Base-by-base conservation (phyloP, 1,284 basidiomycete species). In the Apiotrichum siamense region DNA sequence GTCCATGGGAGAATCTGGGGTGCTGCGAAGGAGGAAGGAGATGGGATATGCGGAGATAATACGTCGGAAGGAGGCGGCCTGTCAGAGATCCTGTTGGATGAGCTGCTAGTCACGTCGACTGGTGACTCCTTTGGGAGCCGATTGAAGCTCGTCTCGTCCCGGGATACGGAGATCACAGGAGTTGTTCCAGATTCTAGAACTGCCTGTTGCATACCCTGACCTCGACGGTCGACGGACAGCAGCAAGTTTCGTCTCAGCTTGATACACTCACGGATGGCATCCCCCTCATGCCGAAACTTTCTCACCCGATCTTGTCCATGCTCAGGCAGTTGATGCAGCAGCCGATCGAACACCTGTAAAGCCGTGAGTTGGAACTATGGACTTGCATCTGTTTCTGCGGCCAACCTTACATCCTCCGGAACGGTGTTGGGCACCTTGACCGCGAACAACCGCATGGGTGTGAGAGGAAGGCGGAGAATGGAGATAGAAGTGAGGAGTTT, bases 51-150 rank as follows among this genome's bases (percentile, higher is more conserved):
- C 59, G 55, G 23, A 70, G 53, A 44, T 67, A 70, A 61, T 64
- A 72, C 12, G 61, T 64, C 15, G 64, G 62, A 4, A 64, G 54
- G 12, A 70, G 57, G 4, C 63, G 57, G 6, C 65, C 66, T 4
- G 65, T 63, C 0, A 69, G 41, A 1, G 66, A 66, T 5, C 67
- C 67, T 67, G 39, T 11, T n/a, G 33, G n/a, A n/a, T 35, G 11
- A 35, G 26, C 27, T n/a, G n/a, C n/a, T n/a, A n/a, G n/a, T n/a
- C n/a, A n/a, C n/a, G n/a, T n/a, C n/a, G n/a, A n/a, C n/a, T n/a
- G n/a, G n/a, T n/a, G n/a, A n/a, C n/a, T n/a, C n/a, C n/a, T n/a
- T n/a, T n/a, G n/a, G n/a, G n/a, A n/a, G n/a, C n/a, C n/a, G n/a
- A n/a, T n/a, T n/a, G n/a, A n/a, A n/a, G n/a, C n/a, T n/a, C n/a